phyloP scores from a whole-genome alignment of 768 basidiomycete species.

The Naganishia friedmannii region DNA sequence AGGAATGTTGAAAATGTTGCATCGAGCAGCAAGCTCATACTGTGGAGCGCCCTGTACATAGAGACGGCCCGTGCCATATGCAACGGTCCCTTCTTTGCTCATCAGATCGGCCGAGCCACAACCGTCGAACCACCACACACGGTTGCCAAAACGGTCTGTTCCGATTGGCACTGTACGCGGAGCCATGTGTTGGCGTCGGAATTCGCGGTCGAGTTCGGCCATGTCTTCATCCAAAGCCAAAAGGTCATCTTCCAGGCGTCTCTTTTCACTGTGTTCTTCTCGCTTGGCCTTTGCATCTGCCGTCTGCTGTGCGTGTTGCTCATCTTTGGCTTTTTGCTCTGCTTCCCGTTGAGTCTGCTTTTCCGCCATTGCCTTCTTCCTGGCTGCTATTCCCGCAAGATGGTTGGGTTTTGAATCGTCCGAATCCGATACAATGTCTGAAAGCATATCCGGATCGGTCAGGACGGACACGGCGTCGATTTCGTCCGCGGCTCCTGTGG shows the following conservation, averaged over 20 bases:
- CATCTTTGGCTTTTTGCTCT: constrained; percentile 38
- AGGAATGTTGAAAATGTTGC: constrained; percentile 54
- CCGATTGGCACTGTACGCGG: constrained; percentile 85
- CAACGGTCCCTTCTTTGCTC: constrained; percentile 70
- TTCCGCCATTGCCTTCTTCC: constrained; percentile 24
- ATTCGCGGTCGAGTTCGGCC: constrained; percentile 87
- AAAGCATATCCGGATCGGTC: constrained; percentile 17
- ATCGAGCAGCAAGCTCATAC: constrained; percentile 62
- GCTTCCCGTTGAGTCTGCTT: constrained; percentile 26
- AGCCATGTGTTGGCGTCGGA: constrained; percentile 79
- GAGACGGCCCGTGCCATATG: constrained; percentile 83
- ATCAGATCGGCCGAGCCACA: constrained; percentile 79
- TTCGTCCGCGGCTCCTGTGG: constrained; percentile 17
- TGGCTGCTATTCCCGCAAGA: constrained; percentile 25
- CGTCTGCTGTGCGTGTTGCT: constrained; percentile 19
- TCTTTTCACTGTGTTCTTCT: constrained; percentile 22
- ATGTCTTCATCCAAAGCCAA: constrained; percentile 53
- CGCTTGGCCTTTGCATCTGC: constrained; percentile 29
- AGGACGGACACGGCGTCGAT: constrained; percentile 6
- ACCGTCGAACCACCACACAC: constrained; percentile 98
- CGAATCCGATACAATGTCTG: constrained; percentile 39
- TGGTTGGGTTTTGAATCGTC: constrained; percentile 33
- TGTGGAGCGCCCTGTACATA: constrained; percentile 90
- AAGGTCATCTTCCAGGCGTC: constrained; percentile 14
- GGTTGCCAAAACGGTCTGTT: constrained; percentile 87